Conservation (phyloP, 108 stramenopile genomes). For the Skeletonema marinoi region DNA sequence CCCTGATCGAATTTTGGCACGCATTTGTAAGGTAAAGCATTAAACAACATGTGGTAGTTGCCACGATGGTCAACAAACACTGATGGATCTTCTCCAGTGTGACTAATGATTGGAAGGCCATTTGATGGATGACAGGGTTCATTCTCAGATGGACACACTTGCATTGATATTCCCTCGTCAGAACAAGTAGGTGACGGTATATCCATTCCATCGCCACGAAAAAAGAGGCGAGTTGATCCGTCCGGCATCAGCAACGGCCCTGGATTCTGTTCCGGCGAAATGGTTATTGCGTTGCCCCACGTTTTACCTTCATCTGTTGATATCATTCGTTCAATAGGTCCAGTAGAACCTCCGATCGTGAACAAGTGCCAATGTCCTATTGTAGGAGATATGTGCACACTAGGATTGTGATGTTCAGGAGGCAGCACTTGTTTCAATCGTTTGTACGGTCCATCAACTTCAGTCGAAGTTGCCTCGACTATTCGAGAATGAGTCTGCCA, state of each 20-base stretch:
- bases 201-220: slow-evolving; percentile 35
- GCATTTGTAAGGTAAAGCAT: slow-evolving; percentile 39
- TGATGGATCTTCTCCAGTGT: slow-evolving; percentile 45
- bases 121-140: slow-evolving; percentile 10
- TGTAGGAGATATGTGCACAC: slow-evolving; percentile 30
- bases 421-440: slow-evolving; percentile 14
- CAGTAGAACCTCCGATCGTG: slow-evolving; percentile 24
- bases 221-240: slow-evolving; percentile 35
- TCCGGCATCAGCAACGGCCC: slow-evolving; percentile 29
- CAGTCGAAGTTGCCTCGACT: slow-evolving; percentile 4
- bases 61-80: slow-evolving; percentile 44
- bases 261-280: slow-evolving; percentile 41
- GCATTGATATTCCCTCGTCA: slow-evolving; percentile 25
- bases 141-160: slow-evolving; percentile 20
- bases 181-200: slow-evolving; percentile 32
- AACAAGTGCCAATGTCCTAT: slow-evolving; percentile 39
- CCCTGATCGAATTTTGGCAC: slow-evolving; percentile 42
- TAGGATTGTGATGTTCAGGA: slow-evolving; percentile 46
- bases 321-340: slow-evolving; percentile 33
- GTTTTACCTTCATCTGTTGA: slow-evolving; percentile 32
- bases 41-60: slow-evolving; percentile 45
- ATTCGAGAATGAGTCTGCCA: slow-evolving; percentile 44
- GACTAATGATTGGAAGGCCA: slow-evolving; percentile 24
- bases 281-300: slow-evolving; percentile 20
- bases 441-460: slow-evolving; percentile 31